phyloP scores from a whole-genome alignment of 75 land plant species.

The Chamaecyparis obtusa region DNA sequence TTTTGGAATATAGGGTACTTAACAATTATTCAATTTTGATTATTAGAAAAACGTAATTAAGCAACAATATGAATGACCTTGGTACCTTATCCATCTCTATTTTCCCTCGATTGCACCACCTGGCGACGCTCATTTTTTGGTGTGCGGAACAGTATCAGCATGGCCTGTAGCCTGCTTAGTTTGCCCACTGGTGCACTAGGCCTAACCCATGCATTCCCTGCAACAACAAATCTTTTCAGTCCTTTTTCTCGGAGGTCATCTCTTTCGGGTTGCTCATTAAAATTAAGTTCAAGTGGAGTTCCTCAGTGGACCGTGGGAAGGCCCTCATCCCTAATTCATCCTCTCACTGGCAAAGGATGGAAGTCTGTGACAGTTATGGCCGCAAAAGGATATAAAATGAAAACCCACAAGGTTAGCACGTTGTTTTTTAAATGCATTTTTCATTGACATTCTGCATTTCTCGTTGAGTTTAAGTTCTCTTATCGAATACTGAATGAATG shows the following conservation, averaged over 20 bases:
- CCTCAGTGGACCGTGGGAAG: slow-evolving; percentile 1
- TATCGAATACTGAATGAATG: not conserved
- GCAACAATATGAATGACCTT: not conserved
- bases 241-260: not conserved
- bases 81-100: not conserved
- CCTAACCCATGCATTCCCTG: not conserved
- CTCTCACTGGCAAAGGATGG: not conserved
- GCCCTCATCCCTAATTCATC: not conserved
- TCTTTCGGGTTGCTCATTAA: slow-evolving; percentile 3
- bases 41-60: too few relatives aligned
- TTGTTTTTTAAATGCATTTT: not conserved
- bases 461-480: not conserved
- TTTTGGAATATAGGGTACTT: too few relatives aligned
- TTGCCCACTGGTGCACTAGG: not conserved
- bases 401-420: slow-evolving; percentile 83
- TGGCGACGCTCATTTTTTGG: not conserved
- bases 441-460: not conserved
- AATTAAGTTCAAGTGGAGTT: not conserved
- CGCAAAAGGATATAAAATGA: slow-evolving; percentile 84
- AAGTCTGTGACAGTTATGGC: slow-evolving; percentile 38
- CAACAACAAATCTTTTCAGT: not conserved
- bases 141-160: not conserved
- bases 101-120: not conserved
- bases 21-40: too few relatives aligned
- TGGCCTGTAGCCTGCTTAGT: not conserved